phyloP scores from a whole-genome alignment of 2,329 filamentous ascomycete species.

The Talaromyces sp. region DNA sequence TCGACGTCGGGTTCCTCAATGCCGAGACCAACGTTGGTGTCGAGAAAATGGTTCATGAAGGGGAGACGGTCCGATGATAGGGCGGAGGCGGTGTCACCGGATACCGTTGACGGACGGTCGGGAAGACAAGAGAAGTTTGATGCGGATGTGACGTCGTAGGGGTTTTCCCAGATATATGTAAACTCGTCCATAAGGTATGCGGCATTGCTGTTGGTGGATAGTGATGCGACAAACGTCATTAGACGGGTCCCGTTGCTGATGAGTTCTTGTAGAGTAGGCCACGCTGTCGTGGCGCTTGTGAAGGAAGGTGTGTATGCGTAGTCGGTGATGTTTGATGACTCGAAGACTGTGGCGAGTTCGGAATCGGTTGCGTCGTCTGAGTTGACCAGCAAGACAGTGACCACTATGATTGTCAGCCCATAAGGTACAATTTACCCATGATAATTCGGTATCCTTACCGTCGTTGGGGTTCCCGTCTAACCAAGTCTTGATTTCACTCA shows the following conservation, averaged over 20 bases:
- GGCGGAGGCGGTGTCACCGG: constrained; percentile 48
- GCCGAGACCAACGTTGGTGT: constrained; percentile 52
- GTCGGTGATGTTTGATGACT: constrained; percentile 56
- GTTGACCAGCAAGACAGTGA: constrained; percentile 72
- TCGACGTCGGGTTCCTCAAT: constrained; percentile 61
- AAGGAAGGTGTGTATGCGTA: constrained; percentile 58
- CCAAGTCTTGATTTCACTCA: constrained; percentile 63
- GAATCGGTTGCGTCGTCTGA: constrained; percentile 56
- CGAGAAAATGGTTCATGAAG: constrained; percentile 77
- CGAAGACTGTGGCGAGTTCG: constrained; percentile 54
- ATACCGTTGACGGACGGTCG: constrained; percentile 58
- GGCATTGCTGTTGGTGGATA: constrained; percentile 36
- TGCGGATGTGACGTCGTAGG: constrained; percentile 60
- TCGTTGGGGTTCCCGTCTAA: constrained; percentile 67
- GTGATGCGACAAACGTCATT: constrained; percentile 64
- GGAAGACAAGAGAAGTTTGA: constrained; percentile 69
- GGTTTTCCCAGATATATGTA: constrained; percentile 64
- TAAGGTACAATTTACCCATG: background rate
- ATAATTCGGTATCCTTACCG: constrained; percentile 24
- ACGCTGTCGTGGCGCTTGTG: constrained; percentile 45
- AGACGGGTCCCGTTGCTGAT: constrained; percentile 63
- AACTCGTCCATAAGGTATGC: constrained; percentile 45
- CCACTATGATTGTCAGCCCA: constrained; percentile 44
- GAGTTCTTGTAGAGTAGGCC: constrained; percentile 69
- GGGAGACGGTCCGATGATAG: constrained; percentile 60